phyloP scores from a whole-genome alignment of 345 rosid genomes.

The Ceriops decandra region DNA sequence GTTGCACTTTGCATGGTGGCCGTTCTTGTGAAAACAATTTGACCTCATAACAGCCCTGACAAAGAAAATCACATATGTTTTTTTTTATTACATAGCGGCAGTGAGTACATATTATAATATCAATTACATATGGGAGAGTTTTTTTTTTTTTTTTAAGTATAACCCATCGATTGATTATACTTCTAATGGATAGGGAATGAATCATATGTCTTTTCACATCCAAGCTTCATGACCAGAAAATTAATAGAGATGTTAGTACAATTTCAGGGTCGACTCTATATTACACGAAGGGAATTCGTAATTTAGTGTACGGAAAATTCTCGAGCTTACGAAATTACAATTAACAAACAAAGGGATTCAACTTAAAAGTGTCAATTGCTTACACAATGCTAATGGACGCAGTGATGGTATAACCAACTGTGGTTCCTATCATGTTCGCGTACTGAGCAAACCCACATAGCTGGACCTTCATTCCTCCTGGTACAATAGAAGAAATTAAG shows the following conservation, averaged over 20 bases:
- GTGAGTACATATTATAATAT: background rate
- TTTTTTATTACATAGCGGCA: background rate
- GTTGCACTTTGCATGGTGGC: conserved; percentile 53
- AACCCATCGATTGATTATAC: too few relatives aligned
- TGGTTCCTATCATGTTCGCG: conserved; percentile 58
- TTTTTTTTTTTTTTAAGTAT: too few relatives aligned
- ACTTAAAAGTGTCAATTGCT: conserved; percentile 21
- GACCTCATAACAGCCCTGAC: conserved; percentile 73
- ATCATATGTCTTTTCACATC: too few relatives aligned
- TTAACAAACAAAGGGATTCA: too few relatives aligned
- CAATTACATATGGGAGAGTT: too few relatives aligned
- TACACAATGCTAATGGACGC: conserved; percentile 94
- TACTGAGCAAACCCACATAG: conserved; percentile 78
- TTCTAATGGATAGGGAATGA: too few relatives aligned
- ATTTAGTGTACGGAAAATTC: too few relatives aligned
- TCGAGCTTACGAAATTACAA: too few relatives aligned
- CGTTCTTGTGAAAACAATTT: conserved; percentile 71
- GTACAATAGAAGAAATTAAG: background rate
- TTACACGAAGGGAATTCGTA: too few relatives aligned
- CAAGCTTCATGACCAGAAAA: too few relatives aligned
- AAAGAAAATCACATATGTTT: background rate
- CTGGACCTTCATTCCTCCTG: conserved; percentile 24
- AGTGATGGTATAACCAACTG: conserved; percentile 89
- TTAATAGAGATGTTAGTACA: too few relatives aligned
- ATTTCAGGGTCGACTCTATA: too few relatives aligned